Evolutionary conservation across 2,329 filamentous ascomycete species (phyloP).

Genomic region (Bipolaris bicolor): DNA sequence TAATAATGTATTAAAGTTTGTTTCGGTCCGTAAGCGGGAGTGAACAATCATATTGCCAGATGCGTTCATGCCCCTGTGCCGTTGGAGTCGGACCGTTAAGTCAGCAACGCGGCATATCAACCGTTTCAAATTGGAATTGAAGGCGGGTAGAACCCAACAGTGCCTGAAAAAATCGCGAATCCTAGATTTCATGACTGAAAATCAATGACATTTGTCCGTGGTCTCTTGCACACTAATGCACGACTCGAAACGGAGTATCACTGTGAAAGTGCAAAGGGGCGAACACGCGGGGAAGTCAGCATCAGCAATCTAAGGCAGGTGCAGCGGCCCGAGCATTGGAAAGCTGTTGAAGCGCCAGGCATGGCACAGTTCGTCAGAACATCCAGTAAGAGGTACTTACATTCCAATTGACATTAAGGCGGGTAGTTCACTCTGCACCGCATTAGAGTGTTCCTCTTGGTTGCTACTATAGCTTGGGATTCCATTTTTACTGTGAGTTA

Average conservation of each 20-base stretch:
- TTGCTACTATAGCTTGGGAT: no score
- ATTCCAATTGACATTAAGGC: no score
- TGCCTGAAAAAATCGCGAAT: neutral
- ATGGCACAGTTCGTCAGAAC: no score
- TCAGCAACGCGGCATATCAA: neutral
- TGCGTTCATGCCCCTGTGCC: neutral
- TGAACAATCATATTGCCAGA: neutral
- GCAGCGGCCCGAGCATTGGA: no score
- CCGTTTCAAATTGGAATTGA: slow-evolving; percentile 3
- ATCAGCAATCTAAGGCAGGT: no score
- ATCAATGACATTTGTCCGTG: neutral
- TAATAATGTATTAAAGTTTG: neutral
- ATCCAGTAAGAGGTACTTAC: no score
- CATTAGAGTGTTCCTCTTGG: no score
- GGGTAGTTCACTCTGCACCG: no score
- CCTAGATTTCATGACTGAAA: neutral
- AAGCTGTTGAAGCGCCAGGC: no score
- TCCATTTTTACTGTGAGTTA: no score
- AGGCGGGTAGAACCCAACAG: neutral
- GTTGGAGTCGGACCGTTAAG: slow-evolving; percentile 3
- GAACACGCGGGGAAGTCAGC: slow-evolving; percentile 2
- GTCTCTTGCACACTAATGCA: neutral
- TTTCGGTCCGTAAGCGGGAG: neutral
- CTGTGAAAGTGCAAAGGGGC: neutral
- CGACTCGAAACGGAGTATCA: neutral